Conservation (phyloP, 495 filamentous ascomycete genomes). For the Penicillium desertorum region DNA sequence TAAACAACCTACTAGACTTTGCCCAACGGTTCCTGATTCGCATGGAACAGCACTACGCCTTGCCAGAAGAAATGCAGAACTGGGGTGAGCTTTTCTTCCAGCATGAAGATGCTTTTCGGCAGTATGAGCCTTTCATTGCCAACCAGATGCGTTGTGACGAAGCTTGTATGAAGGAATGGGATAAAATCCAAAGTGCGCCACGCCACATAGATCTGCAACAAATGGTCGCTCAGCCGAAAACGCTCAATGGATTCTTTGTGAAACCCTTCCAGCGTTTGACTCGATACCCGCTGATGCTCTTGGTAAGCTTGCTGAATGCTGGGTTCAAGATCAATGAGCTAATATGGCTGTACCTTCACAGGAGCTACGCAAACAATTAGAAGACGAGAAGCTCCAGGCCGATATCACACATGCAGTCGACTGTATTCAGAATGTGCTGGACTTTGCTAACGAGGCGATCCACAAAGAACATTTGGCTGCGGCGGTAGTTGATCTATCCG, state of each 20-base stretch:
- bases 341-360: conserved; percentile 33
- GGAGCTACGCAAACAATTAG: conserved; percentile 83
- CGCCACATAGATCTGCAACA: conserved; percentile 56
- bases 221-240: conserved; percentile 60
- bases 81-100: conserved; percentile 86
- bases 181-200: conserved; percentile 55
- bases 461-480: conserved; percentile 77
- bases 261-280: conserved; percentile 95
- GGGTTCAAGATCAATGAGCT: background rate
- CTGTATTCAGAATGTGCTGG: conserved; percentile 72
- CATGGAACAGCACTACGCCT: conserved; percentile 90
- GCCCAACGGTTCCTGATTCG: conserved; percentile 91
- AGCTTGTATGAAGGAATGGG: conserved; percentile 50
- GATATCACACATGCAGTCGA: conserved; percentile 72
- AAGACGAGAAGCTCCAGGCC: conserved; percentile 62
- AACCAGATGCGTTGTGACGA: conserved; percentile 68
- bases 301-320: conserved; percentile 52
- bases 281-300: conserved; percentile 88
- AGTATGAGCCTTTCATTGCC: conserved; percentile 95
- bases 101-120: conserved; percentile 76
- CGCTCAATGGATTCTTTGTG: conserved; percentile 82
- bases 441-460: conserved; percentile 84
- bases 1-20: conserved; percentile 92
- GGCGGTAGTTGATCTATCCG: conserved; percentile 75
- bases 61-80: conserved; percentile 73